Conservation (phyloP, 1,284 basidiomycete species). For the Trichosporon faecale region DNA sequence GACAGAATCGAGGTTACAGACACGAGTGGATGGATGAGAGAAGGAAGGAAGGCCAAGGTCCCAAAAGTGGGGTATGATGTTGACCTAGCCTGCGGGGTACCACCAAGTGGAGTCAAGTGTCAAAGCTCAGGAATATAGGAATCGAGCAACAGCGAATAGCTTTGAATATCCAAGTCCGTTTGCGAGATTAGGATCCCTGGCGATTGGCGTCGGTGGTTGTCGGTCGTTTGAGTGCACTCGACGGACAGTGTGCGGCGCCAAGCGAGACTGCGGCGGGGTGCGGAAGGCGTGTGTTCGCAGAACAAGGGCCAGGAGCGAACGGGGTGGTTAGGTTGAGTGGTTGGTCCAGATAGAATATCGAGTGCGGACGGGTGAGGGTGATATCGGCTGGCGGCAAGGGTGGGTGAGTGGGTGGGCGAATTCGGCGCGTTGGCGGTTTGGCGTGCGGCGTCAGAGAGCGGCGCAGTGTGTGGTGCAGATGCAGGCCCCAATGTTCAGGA, state of each 20-base stretch:
- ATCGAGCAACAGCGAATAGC: not conserved
- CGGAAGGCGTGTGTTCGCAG: not conserved
- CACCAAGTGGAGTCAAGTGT: not conserved
- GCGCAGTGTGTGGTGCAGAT: not conserved
- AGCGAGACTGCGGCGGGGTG: not conserved
- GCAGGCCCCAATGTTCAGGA: not conserved
- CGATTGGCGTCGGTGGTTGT: not conserved
- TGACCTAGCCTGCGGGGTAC: conserved; percentile 7
- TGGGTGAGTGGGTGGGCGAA: not conserved
- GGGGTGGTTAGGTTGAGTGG: not conserved
- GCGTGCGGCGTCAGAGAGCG: not conserved
- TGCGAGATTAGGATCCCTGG: not conserved
- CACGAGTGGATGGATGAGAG: conserved; percentile 10
- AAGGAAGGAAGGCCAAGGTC: conserved; percentile 8
- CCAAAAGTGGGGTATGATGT: conserved; percentile 8
- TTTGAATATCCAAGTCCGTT: not conserved
- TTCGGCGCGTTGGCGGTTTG: not conserved
- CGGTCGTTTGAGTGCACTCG: not conserved
- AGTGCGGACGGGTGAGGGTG: not conserved
- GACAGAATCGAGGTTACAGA: conserved; percentile 9
- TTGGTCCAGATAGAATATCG: not conserved
- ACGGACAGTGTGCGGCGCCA: not conserved
- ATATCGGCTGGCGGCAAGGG: not conserved
- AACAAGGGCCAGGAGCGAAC: not conserved
- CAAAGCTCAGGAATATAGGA: not conserved